Evolutionary conservation across 305 asterid species (phyloP).

Genomic region (Salvia sclarea): DNA sequence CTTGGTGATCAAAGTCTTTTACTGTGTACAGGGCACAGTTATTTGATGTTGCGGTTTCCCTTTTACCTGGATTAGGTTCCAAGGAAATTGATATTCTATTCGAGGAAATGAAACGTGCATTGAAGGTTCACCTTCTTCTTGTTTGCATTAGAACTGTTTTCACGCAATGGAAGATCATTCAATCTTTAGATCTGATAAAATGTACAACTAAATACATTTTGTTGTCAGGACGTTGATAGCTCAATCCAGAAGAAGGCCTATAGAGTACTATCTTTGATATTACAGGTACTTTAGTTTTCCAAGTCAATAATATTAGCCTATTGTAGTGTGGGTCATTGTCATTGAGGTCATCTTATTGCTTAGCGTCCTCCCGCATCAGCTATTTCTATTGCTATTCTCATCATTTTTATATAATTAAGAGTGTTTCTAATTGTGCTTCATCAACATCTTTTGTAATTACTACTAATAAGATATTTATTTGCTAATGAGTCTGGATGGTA

Average conservation of each 20-base stretch:
- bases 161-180: conserved; percentile 6
- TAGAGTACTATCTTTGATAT: conserved; percentile 68
- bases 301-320: neutral
- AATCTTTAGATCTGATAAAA: conserved; percentile 13
- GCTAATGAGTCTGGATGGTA: neutral
- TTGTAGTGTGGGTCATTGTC: neutral
- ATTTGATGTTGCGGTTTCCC: conserved; percentile 78
- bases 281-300: conserved; percentile 52
- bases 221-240: conserved; percentile 69
- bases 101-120: conserved; percentile 55
- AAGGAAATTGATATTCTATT: conserved; percentile 67
- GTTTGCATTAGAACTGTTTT: neutral
- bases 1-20: conserved; percentile 21
- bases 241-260: conserved; percentile 90
- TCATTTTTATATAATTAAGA: neutral
- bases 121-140: conserved; percentile 54
- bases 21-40: conserved; percentile 67
- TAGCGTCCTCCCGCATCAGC: neutral
- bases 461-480: neutral
- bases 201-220: conserved; percentile 21
- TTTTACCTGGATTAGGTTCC: conserved; percentile 80
- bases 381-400: neutral
- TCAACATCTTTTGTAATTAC: neutral
- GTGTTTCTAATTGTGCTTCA: neutral
- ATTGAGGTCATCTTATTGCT: neutral